Conservation (phyloP, 129 eudicot species). For the Smallanthus sonchifolius region DNA sequence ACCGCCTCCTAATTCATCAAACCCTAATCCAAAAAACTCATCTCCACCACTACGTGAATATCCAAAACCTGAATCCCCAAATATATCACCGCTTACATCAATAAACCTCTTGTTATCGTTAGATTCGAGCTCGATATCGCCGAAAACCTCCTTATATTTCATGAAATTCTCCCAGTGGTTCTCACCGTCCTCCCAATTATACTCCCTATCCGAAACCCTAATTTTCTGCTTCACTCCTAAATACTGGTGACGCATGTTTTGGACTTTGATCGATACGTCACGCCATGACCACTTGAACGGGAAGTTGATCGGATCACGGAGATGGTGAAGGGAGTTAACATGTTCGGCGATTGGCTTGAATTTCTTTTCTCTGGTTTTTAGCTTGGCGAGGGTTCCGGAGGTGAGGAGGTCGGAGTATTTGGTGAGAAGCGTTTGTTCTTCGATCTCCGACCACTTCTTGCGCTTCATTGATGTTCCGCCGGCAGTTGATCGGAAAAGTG, state of each 20-base stretch:
- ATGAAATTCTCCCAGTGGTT: slow-evolving; percentile 92
- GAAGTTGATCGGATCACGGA: slow-evolving; percentile 55
- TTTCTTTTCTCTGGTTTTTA: slow-evolving; percentile 79
- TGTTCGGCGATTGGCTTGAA: slow-evolving; percentile 91
- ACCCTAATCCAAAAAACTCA: slow-evolving; percentile 32
- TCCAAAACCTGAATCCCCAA: slow-evolving; percentile 22
- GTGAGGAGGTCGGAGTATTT: slow-evolving; percentile 59
- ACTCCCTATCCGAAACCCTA: slow-evolving; percentile 49
- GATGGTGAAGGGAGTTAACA: slow-evolving; percentile 74
- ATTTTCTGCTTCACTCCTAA: slow-evolving; percentile 88
- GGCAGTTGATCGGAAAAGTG: slow-evolving; percentile 15
- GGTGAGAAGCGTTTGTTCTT: slow-evolving; percentile 61
- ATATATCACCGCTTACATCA: slow-evolving; percentile 31
- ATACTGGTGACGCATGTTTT: slow-evolving; percentile 94
- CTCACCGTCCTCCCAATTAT: slow-evolving; percentile 76
- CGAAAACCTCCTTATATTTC: slow-evolving; percentile 77
- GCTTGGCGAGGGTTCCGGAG: slow-evolving; percentile 65
- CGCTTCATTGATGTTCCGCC: slow-evolving; percentile 56
- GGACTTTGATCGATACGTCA: slow-evolving; percentile 85
- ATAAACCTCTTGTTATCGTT: slow-evolving; percentile 31
- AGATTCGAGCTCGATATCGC: slow-evolving; percentile 64
- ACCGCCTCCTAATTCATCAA: slow-evolving; percentile 29
- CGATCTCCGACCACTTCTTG: slow-evolving; percentile 90
- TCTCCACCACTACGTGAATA: slow-evolving; percentile 16
- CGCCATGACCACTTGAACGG: slow-evolving; percentile 93